Evolutionary conservation across 2,329 filamentous ascomycete species (phyloP), one percentile per base, ranked within the genome.

Genomic region (Paecilomyces fulvus): DNA sequence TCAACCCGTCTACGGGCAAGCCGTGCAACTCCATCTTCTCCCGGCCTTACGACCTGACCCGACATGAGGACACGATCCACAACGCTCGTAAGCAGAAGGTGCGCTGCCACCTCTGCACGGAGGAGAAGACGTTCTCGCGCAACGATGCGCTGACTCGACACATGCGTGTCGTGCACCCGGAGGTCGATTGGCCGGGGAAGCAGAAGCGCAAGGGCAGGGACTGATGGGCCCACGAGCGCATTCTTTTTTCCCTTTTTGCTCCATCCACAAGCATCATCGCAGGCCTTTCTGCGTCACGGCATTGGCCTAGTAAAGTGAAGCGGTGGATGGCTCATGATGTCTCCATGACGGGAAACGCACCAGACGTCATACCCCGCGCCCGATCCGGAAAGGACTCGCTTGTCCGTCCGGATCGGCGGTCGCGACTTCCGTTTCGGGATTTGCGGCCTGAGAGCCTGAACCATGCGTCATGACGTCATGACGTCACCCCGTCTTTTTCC

Each of bases 11-110:
- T 61, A 97, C 94, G 0, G 90, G 90, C 61, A 96, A 96, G 76
- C 88, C 91, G 0, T 97, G 94, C 81, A 92, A 90, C 70, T 95
- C 91, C 0, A 80, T 96, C 55, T 97, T 99, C 74, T 96, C 92
- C 0, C 81, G 94, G 20, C 94, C 94, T 1, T 99, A 99, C 78
- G 94, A 99, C 73, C 80, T 99, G 54, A 99, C 94, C 0, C 83
- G 94, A 21, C 94, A 99, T 69, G 94, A 99, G 72, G 92, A 96
- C 63, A 97, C 94, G 0, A 97, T 97, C 61, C 94, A 97, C 80
- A 96, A 96, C 65, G 87, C 86, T 1, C 85, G 89, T 65, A 96
- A 96, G 79, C 86, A 92, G 72, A 97, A 97, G 78, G 91, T 96
- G 7, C 86, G 90, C 49, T 99, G 94, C 73, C 86, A 92, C 60